These are phyloP conservation scores for Brasilioporus rufonigricans DNA, from an alignment of 768 basidiomycete species.

Conservation along the genomic window DNA sequence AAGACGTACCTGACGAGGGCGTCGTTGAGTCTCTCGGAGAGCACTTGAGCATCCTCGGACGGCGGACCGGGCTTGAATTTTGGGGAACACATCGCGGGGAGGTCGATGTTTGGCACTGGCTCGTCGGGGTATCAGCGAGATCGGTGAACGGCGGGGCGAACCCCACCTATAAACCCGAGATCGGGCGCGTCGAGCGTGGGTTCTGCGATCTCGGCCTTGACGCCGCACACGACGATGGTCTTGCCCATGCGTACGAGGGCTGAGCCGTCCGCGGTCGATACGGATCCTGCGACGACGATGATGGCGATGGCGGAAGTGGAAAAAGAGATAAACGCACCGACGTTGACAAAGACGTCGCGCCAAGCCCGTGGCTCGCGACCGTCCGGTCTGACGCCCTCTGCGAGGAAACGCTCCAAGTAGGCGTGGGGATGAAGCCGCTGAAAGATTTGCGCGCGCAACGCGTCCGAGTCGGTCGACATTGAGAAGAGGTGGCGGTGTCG, in stretches of 20 bases:
- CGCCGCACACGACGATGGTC: constrained; percentile 94
- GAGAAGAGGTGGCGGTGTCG: not conserved
- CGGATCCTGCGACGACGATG: constrained; percentile 58
- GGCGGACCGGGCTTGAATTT: constrained; percentile 96
- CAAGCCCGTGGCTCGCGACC: constrained; percentile 69
- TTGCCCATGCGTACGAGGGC: constrained; percentile 87
- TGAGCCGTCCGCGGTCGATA: constrained; percentile 92
- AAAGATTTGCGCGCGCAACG: constrained; percentile 50
- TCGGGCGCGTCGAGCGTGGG: constrained; percentile 76
- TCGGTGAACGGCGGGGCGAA: too few species aligned
- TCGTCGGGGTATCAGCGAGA: too few species aligned
- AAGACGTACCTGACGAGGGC: constrained; percentile 62
- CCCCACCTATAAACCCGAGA: constrained; percentile 80
- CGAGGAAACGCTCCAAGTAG: constrained; percentile 85
- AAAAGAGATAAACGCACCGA: constrained; percentile 51
- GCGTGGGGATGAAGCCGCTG: constrained; percentile 85
- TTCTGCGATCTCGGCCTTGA: constrained; percentile 93
- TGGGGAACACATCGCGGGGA: constrained; percentile 90
- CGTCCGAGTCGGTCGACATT: constrained; percentile 27
- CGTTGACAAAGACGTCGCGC: constrained; percentile 75
- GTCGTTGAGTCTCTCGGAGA: constrained; percentile 81
- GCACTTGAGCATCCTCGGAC: constrained; percentile 87
- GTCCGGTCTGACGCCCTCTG: constrained; percentile 78
- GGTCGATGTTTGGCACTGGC: constrained; percentile 92
- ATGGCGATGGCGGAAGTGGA: not conserved